Conservation (phyloP, 352 stramenopile species). For the Phytophthora rubi region DNA sequence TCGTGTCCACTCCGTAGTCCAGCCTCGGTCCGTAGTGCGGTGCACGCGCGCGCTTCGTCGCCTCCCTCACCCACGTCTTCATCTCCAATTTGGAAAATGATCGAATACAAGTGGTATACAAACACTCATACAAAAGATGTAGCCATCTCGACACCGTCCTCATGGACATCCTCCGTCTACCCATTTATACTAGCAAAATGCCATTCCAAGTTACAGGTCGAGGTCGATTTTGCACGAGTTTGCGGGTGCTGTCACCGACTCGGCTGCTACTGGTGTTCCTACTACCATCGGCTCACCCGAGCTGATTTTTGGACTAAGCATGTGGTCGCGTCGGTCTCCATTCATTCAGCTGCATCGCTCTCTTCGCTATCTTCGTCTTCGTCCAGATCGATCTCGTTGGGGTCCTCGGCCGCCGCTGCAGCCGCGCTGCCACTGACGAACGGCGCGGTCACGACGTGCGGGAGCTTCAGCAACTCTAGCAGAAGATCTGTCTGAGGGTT, state of each 20-base stretch:
- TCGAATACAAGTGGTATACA: background rate
- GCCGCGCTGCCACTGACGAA: constrained; percentile 47
- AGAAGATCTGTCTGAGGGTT: constrained; percentile 97
- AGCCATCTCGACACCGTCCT: background rate
- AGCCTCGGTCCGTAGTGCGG: constrained; percentile 59
- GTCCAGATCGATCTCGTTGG: constrained; percentile 67
- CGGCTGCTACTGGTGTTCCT: constrained; percentile 14
- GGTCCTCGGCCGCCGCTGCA: constrained; percentile 39
- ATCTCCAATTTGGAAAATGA: constrained; percentile 38
- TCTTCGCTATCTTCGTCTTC: constrained; percentile 44
- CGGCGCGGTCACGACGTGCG: constrained; percentile 95
- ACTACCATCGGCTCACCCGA: background rate
- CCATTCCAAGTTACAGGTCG: constrained; percentile 32
- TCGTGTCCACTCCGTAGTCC: constrained; percentile 63
- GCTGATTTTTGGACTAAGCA: constrained; percentile 1
- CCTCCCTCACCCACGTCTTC: constrained; percentile 82
- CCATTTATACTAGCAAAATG: constrained; percentile 7
- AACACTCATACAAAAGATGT: background rate
- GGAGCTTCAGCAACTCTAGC: constrained; percentile 91
- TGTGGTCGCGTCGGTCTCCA: constrained; percentile 21
- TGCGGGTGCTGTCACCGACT: constrained; percentile 2
- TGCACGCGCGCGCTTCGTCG: constrained; percentile 55
- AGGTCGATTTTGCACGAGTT: constrained; percentile 50
- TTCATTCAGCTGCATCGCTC: constrained; percentile 13
- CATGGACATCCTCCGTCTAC: background rate